Base-by-base conservation (phyloP, 345 rosid genomes). In the Isatis tinctoria region DNA sequence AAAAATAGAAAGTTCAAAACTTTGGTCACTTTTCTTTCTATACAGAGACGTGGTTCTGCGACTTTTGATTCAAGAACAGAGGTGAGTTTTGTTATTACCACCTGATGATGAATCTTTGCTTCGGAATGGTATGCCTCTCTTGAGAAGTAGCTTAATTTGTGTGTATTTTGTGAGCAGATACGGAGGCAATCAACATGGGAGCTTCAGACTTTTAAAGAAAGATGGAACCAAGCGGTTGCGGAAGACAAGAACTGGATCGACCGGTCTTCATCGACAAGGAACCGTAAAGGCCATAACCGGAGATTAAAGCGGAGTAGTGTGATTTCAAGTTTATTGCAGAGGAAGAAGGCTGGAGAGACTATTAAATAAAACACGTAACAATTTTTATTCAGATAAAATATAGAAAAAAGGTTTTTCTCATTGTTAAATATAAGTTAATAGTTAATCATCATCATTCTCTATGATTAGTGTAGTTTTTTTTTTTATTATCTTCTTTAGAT, bases 131-230 rank as follows among this genome's bases (percentile, higher is more conserved):
- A 9, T 41, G 53, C 2, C 43, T 59, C 18, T 20, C 8, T 62
- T 0, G 27, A 43, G 57, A 37, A 49, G 17, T 9, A 33, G 41
- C 2, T 3, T 58, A 47, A 77, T 1, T 37, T 70, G 17, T 18
- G 45, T 60, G 70, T 57, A 59, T 62, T 64, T 30, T 39, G 27
- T 70, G 71, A 71, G 60, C 81, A 90, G 99, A 90, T 95, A 59
- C 51, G 99, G 74, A 84, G 99, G 73, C 98, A 95, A 57, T 95
- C 97, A 10, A 88, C 96, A 8, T 82, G 87, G 97, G 99, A 95
- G 75, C 92, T 87, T 64, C 74, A 80, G 48, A 77, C 79, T 11
- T 90, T 92, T 22, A 87, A 85, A 84, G 72, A 88, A 33, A 76
- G 99, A 1, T 92, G 99, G 99, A 88, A 90, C 73, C 30, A 52